These are phyloP conservation scores for Zoysia pacifica DNA, from an alignment of 176 grass and related monocot species.

Conservation along the genomic window DNA sequence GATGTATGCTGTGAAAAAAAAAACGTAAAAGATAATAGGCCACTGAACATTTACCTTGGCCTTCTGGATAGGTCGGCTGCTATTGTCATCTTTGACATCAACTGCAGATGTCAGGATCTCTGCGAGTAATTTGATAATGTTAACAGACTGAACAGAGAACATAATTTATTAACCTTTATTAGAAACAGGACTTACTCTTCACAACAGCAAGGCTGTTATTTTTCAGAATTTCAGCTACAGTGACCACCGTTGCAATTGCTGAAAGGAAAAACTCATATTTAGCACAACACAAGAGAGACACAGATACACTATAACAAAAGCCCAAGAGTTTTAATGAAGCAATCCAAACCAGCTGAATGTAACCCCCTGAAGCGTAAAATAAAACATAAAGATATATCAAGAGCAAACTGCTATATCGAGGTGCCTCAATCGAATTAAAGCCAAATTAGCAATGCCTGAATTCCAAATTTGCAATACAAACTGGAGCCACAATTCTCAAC, in stretches of 20 bases:
- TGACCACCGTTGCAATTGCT: slow-evolving; percentile 91
- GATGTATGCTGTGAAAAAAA: not conserved
- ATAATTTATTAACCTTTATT: not conserved
- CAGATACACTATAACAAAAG: not conserved
- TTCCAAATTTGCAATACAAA: not conserved
- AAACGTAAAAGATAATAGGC: not conserved
- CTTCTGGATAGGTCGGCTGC: slow-evolving; percentile 76
- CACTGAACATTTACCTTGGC: slow-evolving; percentile 64
- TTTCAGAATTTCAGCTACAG: slow-evolving; percentile 88
- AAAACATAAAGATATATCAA: not conserved
- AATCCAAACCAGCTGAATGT: not conserved
- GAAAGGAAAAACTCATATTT: slow-evolving; percentile 15
- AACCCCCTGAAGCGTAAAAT: not conserved
- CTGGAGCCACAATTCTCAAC: not conserved
- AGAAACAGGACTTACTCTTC: slow-evolving; percentile 64
- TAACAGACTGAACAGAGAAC: slow-evolving; percentile 1
- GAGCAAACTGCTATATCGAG: not conserved
- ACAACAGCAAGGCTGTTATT: slow-evolving; percentile 89
- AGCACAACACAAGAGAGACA: not conserved
- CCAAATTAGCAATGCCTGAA: not conserved
- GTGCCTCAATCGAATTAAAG: not conserved
- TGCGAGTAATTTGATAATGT: slow-evolving; percentile 20
- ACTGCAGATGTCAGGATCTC: slow-evolving; percentile 89
- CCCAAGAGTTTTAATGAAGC: not conserved
- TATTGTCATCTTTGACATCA: slow-evolving; percentile 79